Percentiles rank a stretch among this genome's conserved stretches.
Conservation (phyloP, 1,139 yeast genomes). For the Debaryomyces psychrophilus region DNA sequence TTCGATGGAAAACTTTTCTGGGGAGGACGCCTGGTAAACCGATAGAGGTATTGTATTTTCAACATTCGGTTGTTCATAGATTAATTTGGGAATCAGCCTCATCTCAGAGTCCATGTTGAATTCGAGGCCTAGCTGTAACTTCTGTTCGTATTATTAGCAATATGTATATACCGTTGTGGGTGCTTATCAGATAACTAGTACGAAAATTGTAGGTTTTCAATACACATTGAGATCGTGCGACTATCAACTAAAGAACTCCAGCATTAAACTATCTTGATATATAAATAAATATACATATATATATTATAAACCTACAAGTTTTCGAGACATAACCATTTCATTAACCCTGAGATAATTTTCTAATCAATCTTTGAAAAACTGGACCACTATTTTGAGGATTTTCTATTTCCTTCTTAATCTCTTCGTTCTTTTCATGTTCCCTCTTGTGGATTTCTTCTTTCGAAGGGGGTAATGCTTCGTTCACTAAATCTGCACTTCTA, state of each 20-base stretch:
- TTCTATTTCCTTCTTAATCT: constrained; percentile 46
- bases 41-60: constrained; percentile 45
- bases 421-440: constrained; percentile 49
- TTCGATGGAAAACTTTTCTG: constrained; percentile 40
- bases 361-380: constrained; percentile 45
- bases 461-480: constrained; percentile 91
- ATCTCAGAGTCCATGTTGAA: constrained; percentile 10
- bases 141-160: not conserved
- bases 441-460: constrained; percentile 54
- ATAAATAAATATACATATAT: not conserved
- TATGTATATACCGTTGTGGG: not conserved
- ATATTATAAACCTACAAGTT: not conserved
- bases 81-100: constrained; percentile 24
- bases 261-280: not conserved
- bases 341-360: constrained; percentile 39
- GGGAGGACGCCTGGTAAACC: constrained; percentile 42
- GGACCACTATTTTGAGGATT: constrained; percentile 41
- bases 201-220: not conserved
- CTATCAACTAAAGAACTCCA: not conserved
- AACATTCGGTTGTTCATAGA: constrained; percentile 40
- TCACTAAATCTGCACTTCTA: constrained; percentile 72
- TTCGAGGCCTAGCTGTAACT: not conserved
- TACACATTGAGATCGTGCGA: constrained; percentile 7
- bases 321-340: not conserved
- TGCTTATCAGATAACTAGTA: not conserved